Evolutionary conservation across 192 early-diverging fungal species (phyloP).

Genomic region (Dispira simplex): DNA sequence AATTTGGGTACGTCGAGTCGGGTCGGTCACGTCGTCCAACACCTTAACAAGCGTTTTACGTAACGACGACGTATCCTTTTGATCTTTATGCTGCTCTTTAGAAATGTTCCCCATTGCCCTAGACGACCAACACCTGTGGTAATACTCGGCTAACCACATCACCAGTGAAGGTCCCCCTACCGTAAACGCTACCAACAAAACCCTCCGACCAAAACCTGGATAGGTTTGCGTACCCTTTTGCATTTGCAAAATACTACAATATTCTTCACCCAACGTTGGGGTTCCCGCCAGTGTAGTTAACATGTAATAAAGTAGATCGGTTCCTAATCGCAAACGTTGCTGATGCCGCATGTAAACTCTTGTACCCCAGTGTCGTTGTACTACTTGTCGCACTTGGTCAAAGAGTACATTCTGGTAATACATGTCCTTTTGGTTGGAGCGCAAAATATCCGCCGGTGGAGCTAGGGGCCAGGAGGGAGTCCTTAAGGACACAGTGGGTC

Average conservation of each 20-base stretch:
- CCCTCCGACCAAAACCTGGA: conserved; percentile 21
- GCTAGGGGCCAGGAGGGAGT: too few relatives aligned
- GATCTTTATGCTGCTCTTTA: too few relatives aligned
- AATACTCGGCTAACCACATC: too few relatives aligned
- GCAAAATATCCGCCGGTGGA: conserved; percentile 7
- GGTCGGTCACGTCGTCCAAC: too few relatives aligned
- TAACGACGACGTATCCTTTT: too few relatives aligned
- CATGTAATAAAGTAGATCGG: conserved; percentile 55
- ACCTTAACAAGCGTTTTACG: too few relatives aligned
- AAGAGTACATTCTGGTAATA: conserved; percentile 60
- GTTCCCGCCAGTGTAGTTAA: conserved; percentile 54
- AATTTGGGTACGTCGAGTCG: too few relatives aligned
- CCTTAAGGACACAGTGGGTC: too few relatives aligned
- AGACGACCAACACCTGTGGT: too few relatives aligned
- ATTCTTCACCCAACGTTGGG: conserved; percentile 91
- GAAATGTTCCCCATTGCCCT: too few relatives aligned
- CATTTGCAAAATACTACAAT: conserved; percentile 76
- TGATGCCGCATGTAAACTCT: conserved; percentile 45
- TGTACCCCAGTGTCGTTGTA: conserved; percentile 46
- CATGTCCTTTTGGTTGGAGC: conserved; percentile 79
- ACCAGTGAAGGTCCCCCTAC: too few relatives aligned
- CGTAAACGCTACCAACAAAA: too few relatives aligned
- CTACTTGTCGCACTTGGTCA: conserved; percentile 40
- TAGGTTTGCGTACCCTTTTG: conserved; percentile 25
- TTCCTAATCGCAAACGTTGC: conserved; percentile 36